Evolutionary conservation across 495 filamentous ascomycete species (phyloP).

Genomic region (Penicillium daleae): DNA sequence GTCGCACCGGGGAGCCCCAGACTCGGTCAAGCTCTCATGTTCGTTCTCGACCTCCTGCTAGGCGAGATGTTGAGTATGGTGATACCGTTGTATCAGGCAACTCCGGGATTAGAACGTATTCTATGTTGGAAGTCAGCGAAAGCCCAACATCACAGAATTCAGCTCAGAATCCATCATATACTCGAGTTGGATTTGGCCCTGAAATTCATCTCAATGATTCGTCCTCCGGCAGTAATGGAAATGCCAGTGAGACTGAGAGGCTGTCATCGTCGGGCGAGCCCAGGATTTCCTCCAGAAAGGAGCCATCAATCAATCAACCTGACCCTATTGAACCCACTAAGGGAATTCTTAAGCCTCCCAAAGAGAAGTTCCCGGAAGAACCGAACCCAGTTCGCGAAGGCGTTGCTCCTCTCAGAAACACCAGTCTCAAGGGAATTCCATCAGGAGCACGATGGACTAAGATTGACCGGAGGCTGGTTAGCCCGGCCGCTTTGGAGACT

Average conservation of each 20-base stretch:
- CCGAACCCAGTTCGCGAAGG: constrained; percentile 11
- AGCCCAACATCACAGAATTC: not conserved
- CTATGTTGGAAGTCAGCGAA: not conserved
- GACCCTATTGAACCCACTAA: not conserved
- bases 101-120: not conserved
- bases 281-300: not conserved
- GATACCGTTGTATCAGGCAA: not conserved
- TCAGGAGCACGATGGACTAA: constrained; percentile 10
- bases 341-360: constrained; percentile 9
- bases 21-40: constrained; percentile 11
- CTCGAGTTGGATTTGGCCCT: constrained; percentile 3
- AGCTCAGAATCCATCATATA: not conserved
- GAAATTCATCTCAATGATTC: constrained; percentile 1
- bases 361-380: constrained; percentile 4
- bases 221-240: not conserved
- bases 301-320: not conserved
- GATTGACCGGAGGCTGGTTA: constrained; percentile 13
- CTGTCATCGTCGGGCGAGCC: not conserved
- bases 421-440: not conserved
- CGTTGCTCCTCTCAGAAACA: constrained; percentile 7
- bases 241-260: not conserved
- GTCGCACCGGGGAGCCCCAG: not conserved
- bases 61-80: constrained; percentile 8
- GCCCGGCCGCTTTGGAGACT: not conserved
- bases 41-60: constrained; percentile 4